Percentiles rank a stretch among this genome's conserved stretches.
phyloP scores from a whole-genome alignment of 2,329 filamentous ascomycete species.

The Colletotrichum nymphaeae region DNA sequence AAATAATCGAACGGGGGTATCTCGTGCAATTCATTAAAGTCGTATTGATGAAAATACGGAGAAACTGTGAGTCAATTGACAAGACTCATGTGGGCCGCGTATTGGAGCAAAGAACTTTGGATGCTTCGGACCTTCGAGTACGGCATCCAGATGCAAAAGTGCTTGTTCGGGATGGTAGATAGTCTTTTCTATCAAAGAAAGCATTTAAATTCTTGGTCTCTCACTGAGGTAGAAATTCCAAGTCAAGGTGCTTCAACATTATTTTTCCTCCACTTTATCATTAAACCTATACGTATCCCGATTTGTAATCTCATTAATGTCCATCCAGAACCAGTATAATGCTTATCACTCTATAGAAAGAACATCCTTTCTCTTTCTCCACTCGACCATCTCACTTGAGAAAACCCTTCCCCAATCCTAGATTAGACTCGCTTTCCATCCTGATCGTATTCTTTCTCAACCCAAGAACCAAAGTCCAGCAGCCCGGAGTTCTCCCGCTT shows the following conservation, averaged over 20 bases:
- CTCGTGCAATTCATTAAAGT: slow-evolving; percentile 46
- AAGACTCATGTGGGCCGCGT: slow-evolving; percentile 48
- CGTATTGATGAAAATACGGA: slow-evolving; percentile 49
- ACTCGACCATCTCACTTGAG: neutral
- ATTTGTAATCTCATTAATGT: too few relatives aligned
- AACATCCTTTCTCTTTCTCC: too few relatives aligned
- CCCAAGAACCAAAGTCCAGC: neutral
- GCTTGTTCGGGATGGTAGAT: neutral
- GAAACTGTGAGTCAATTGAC: slow-evolving; percentile 49
- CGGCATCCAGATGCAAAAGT: neutral
- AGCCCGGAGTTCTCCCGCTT: neutral
- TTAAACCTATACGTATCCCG: too few relatives aligned
- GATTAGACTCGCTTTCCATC: neutral
- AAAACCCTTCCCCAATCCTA: neutral
- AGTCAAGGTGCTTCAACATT: too few relatives aligned
- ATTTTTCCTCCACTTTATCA: too few relatives aligned
- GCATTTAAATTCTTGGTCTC: too few relatives aligned
- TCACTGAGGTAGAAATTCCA: too few relatives aligned
- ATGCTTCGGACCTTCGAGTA: neutral
- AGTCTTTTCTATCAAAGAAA: neutral
- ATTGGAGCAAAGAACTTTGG: neutral
- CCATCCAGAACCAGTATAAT: fast-evolving
- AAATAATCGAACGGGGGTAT: neutral
- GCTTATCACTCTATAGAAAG: too few relatives aligned
- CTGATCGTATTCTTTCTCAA: neutral